phyloP scores from a whole-genome alignment of 1,284 basidiomycete genomes.

The Puccinia triticina region DNA sequence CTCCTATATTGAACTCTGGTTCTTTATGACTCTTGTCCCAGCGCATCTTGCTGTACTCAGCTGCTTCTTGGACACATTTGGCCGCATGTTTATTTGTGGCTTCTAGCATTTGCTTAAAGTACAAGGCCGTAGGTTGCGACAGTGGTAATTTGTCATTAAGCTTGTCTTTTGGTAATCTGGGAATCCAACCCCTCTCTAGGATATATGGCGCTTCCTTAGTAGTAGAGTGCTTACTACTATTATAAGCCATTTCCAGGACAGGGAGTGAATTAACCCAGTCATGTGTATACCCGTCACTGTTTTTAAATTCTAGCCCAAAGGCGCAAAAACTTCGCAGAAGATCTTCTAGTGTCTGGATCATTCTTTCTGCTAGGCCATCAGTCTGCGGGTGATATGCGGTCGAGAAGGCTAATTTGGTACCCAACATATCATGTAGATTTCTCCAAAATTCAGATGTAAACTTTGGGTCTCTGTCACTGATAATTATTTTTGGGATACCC shows the following conservation, averaged over 20 bases:
- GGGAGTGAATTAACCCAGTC: constrained; percentile 22
- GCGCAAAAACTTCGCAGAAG: constrained; percentile 43
- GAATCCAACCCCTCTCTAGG: constrained; percentile 11
- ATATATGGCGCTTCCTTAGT: not conserved
- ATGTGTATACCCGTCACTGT: constrained; percentile 30
- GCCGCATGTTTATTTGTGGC: not conserved
- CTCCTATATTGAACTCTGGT: constrained; percentile 1
- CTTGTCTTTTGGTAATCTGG: not conserved
- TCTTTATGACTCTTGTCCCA: not conserved
- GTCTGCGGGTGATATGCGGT: constrained; percentile 64
- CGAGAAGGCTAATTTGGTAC: constrained; percentile 62
- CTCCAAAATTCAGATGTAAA: constrained; percentile 64
- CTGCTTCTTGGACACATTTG: not conserved
- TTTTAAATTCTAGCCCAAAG: constrained; percentile 33
- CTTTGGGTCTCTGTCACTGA: constrained; percentile 62
- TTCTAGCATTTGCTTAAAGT: constrained; percentile 3
- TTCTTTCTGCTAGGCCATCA: constrained; percentile 54
- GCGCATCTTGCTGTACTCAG: not conserved
- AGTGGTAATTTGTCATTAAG: not conserved
- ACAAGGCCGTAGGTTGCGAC: not conserved
- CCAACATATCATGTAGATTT: constrained; percentile 60
- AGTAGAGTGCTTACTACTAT: constrained; percentile 16
- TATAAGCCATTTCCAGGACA: constrained; percentile 25
- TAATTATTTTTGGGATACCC: constrained; percentile 62
- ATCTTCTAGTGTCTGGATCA: constrained; percentile 56